These are phyloP conservation scores for Alectoria sarmentosa DNA, from an alignment of 495 filamentous ascomycete genomes.

Conservation along the genomic window DNA sequence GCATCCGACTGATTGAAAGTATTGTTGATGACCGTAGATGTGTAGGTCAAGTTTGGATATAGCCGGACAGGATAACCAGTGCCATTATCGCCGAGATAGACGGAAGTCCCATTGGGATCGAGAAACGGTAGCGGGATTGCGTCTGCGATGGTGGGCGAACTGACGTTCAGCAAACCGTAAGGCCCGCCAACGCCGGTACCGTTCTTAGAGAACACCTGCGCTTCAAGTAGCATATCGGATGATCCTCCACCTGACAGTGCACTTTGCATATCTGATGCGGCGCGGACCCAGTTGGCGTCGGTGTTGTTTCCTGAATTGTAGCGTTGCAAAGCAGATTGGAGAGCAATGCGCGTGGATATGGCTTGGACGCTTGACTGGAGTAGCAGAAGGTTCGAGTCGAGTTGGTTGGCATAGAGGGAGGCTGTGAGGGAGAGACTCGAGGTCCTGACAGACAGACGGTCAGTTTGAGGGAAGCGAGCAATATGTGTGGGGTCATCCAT, in stretches of 20 bases:
- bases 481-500: slow-evolving; percentile 23
- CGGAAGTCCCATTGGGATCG: slow-evolving; percentile 47
- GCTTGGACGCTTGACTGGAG: slow-evolving; percentile 62
- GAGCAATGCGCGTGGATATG: slow-evolving; percentile 58
- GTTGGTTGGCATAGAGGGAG: slow-evolving; percentile 73
- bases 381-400: slow-evolving; percentile 66
- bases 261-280: slow-evolving; percentile 51
- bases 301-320: slow-evolving; percentile 50
- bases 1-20: slow-evolving; percentile 34
- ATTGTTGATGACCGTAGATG: slow-evolving; percentile 31
- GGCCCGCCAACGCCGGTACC: slow-evolving; percentile 40
- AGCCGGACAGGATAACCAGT: slow-evolving; percentile 59
- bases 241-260: slow-evolving; percentile 49
- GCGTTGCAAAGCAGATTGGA: slow-evolving; percentile 53
- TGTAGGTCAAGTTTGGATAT: slow-evolving; percentile 70
- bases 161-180: slow-evolving; percentile 53
- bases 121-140: slow-evolving; percentile 51
- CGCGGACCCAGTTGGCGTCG: slow-evolving; percentile 46
- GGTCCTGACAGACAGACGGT: slow-evolving; percentile 30
- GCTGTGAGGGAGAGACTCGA: slow-evolving; percentile 66
- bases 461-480: background rate
- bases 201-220: slow-evolving; percentile 57
- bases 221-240: slow-evolving; percentile 54
- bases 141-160: slow-evolving; percentile 36
- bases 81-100: slow-evolving; percentile 50